Base-by-base conservation (phyloP, 768 basidiomycete species). In the Hydnomerulius pinastri region DNA sequence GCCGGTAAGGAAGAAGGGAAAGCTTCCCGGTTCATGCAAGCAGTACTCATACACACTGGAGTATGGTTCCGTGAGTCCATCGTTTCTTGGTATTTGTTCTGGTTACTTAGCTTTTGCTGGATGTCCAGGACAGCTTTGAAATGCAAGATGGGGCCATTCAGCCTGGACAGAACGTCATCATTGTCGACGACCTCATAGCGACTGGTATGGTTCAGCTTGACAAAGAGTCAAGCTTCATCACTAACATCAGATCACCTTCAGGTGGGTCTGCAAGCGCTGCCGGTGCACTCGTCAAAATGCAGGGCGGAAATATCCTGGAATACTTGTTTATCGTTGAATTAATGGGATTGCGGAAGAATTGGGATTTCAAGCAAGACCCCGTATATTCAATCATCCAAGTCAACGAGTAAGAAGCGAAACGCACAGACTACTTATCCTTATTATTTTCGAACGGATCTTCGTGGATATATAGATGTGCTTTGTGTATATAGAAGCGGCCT, bases 111-210 rank as follows among this genome's bases (percentile, higher is more conserved):
- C 3, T 27, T 38, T 43, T 9, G 13, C 10, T 13, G 50, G 20
- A n/a, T n/a, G n/a, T 12, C n/a, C 51, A 94, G 92, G 96, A 98
- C 63, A 74, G 80, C n/a, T 97, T 98, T 60, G 93, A 98, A 71
- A 94, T 98, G 82, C 97, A 98, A 71, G 77, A 81, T 17, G 90
- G 86, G 45, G 85, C 88, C 9, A 90, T 99, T 63, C 71, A 80
- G 57, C 78, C 85, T 4, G 92, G 93, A 24, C 86, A 94, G 65
- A 87, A 74, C 52, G 92, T 94, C 18, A 68, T 99, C 39, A 77
- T 99, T 37, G 76, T 99, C 23, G 97, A 99, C 70, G 97, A 99
- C 69, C 77, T 99, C 33, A 91, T 99, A 55, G 97, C 97, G 0
- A 98, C 96, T 25, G 96, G 95, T 90, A 55, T 36, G 77, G 54